phyloP scores from a whole-genome alignment of 805 yeast genomes.

The Wickerhamomyces mucosus region DNA sequence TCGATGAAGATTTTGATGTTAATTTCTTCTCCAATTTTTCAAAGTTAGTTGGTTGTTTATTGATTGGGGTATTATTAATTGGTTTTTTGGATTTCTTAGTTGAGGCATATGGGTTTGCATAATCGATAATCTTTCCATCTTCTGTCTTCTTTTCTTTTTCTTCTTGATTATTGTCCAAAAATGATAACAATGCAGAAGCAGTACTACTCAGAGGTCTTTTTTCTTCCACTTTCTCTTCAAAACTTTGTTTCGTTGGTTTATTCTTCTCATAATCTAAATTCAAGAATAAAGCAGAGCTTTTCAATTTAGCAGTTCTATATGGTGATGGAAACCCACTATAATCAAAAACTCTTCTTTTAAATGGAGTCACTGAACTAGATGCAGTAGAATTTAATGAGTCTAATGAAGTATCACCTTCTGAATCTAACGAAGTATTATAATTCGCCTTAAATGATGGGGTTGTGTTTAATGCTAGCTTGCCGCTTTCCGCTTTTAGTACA shows the following conservation, averaged over 20 bases:
- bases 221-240: slow-evolving; percentile 4
- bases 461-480: slow-evolving; percentile 2
- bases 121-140: slow-evolving; percentile 11
- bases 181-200: slow-evolving; percentile 39
- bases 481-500: slow-evolving; percentile 3
- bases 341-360: slow-evolving; percentile 25
- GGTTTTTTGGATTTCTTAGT: slow-evolving; percentile 8
- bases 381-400: slow-evolving; percentile 10
- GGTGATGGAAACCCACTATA: slow-evolving; percentile 30
- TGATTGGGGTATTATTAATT: neutral
- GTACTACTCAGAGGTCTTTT: slow-evolving; percentile 32
- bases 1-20: slow-evolving; percentile 2
- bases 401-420: slow-evolving; percentile 7
- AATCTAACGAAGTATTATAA: slow-evolving; percentile 12
- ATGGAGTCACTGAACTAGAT: slow-evolving; percentile 16
- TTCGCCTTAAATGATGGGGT: slow-evolving; percentile 28
- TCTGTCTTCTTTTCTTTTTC: slow-evolving; percentile 4
- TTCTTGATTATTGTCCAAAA: slow-evolving; percentile 25
- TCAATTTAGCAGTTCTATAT: slow-evolving; percentile 24
- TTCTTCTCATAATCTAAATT: slow-evolving; percentile 3
- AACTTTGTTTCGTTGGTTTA: slow-evolving; percentile 1
- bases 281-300: slow-evolving; percentile 9
- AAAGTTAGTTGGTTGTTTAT: slow-evolving; percentile 10
- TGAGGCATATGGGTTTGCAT: slow-evolving; percentile 34
- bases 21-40: slow-evolving; percentile 17